Conservation (phyloP, 495 filamentous ascomycete species). For the Penicillium argentinense region DNA sequence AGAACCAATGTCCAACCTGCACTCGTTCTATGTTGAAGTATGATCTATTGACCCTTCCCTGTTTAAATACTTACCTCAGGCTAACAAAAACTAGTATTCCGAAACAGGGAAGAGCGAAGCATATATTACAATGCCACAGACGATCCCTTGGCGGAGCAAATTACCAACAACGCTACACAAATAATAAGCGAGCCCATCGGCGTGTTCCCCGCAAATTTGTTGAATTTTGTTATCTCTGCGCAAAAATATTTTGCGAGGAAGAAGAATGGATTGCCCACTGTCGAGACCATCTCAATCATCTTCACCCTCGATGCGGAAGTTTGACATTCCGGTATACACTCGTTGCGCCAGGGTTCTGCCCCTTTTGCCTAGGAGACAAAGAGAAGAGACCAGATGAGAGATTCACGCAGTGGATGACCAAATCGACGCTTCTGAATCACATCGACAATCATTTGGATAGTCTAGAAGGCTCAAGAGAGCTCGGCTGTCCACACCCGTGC, state of each 20-base stretch:
- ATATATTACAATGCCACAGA: conserved; percentile 23
- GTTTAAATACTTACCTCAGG: no score
- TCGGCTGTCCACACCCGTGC: conserved; percentile 3
- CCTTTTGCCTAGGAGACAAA: conserved; percentile 15
- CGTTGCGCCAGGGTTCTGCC: conserved; percentile 11
- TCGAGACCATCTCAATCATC: conserved; percentile 10
- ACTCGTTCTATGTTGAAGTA: conserved; percentile 6
- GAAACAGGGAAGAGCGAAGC: conserved; percentile 16
- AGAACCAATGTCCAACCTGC: conserved; percentile 14
- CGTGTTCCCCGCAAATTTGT: conserved; percentile 13
- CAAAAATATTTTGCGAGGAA: conserved; percentile 4
- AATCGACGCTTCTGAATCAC: conserved; percentile 16
- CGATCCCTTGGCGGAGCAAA: conserved; percentile 12
- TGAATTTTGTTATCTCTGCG: conserved; percentile 20
- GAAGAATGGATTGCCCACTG: conserved; percentile 10
- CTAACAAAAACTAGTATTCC: conserved; percentile 9
- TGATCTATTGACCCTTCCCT: conserved; percentile 4
- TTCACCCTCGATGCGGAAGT: conserved; percentile 15
- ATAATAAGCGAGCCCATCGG: conserved; percentile 20
- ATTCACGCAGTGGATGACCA: conserved; percentile 13
- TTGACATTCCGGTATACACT: conserved; percentile 21
- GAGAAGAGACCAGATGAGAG: conserved; percentile 8
- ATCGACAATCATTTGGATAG: conserved; percentile 5
- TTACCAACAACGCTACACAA: conserved; percentile 23
- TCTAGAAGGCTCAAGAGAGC: not conserved